Percentiles rank a stretch among this genome's conserved stretches.
phyloP scores from a whole-genome alignment of 352 stramenopile genomes.

The Phytophthora crassamura region DNA sequence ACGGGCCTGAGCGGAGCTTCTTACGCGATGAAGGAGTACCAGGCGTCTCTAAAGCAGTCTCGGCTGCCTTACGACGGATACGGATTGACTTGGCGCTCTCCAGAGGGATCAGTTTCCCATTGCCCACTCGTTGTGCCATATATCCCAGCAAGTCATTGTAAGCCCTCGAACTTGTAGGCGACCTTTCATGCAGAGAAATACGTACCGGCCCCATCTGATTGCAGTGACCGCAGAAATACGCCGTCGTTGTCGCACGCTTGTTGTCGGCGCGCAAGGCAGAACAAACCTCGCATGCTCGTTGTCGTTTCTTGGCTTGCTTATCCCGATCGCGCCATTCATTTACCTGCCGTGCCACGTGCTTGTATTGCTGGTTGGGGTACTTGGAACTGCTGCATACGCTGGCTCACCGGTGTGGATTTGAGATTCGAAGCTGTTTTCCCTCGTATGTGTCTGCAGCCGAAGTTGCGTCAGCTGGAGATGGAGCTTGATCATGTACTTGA shows the following conservation, averaged over 20 bases:
- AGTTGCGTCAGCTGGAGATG: constrained; percentile 9
- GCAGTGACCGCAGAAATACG: background rate
- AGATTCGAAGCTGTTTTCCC: constrained; percentile 9
- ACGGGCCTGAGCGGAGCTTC: too few species aligned
- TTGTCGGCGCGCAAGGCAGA: background rate
- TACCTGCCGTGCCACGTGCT: background rate
- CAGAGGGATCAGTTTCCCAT: background rate
- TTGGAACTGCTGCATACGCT: too few species aligned
- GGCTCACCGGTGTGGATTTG: background rate
- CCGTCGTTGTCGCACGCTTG: background rate
- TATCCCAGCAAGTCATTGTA: constrained; percentile 3
- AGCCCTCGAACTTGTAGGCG: background rate
- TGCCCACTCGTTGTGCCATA: background rate
- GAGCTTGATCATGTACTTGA: constrained; percentile 22
- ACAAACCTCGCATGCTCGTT: background rate
- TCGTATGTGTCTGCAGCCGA: constrained; percentile 13
- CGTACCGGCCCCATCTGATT: background rate
- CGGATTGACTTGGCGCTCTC: too few species aligned
- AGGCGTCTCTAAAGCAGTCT: too few species aligned
- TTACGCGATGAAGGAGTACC: too few species aligned
- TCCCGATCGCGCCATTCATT: background rate
- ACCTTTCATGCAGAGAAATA: background rate
- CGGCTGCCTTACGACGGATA: too few species aligned
- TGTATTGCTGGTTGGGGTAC: background rate
- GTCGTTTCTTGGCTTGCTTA: background rate